Conservation (phyloP, 352 stramenopile species). For the Thalassiosira exigua region DNA sequence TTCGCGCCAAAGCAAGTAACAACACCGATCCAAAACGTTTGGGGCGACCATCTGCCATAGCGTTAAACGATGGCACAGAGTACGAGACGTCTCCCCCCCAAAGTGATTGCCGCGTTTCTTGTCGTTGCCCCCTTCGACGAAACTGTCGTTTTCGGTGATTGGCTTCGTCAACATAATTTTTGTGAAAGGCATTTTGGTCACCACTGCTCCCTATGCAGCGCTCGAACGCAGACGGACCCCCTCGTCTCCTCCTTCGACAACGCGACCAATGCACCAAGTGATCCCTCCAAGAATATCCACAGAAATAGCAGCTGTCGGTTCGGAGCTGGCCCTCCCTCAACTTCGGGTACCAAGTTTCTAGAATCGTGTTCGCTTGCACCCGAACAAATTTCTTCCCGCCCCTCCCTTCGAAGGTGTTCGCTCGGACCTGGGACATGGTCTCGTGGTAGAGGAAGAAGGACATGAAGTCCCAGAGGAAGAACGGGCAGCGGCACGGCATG, state of each 20-base stretch:
- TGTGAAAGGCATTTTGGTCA: conserved; percentile 11
- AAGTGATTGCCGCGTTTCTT: conserved; percentile 16
- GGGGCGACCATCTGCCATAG: conserved; percentile 24
- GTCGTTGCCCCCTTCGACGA: background rate
- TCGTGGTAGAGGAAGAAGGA: conserved; percentile 46
- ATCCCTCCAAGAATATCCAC: conserved; percentile 51
- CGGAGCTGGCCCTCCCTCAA: conserved; percentile 26
- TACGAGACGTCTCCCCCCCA: conserved; percentile 23
- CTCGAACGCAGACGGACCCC: conserved; percentile 38
- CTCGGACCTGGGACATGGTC: conserved; percentile 13
- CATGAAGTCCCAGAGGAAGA: conserved; percentile 54
- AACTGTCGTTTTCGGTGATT: background rate
- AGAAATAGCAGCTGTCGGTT: conserved; percentile 47
- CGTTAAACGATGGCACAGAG: conserved; percentile 32
- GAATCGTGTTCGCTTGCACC: conserved; percentile 29
- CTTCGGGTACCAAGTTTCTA: conserved; percentile 47
- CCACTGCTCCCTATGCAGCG: conserved; percentile 13
- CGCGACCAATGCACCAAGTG: conserved; percentile 59
- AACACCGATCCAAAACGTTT: conserved; percentile 41
- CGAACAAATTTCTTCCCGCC: conserved; percentile 57
- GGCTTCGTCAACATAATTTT: conserved; percentile 8
- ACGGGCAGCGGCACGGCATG: conserved; percentile 45
- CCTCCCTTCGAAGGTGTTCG: conserved; percentile 52
- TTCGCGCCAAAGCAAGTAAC: conserved; percentile 47
- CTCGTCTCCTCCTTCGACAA: conserved; percentile 24